Base-by-base conservation (phyloP, 768 basidiomycete species). In the Candolleomyces aberdarensis region DNA sequence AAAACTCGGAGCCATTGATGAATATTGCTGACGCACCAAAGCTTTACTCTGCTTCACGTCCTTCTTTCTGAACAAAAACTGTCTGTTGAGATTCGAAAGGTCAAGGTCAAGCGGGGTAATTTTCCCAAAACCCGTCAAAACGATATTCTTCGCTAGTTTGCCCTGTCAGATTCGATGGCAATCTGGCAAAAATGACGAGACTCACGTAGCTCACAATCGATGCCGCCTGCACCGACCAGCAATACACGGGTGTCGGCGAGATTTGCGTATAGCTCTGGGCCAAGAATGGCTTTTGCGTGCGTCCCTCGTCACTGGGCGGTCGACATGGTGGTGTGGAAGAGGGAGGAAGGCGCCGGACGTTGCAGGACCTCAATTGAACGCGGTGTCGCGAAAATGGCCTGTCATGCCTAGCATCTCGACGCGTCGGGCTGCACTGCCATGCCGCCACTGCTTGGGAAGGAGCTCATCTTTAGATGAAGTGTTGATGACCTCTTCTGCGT, bases 41-140 rank as follows among this genome's bases (percentile, higher is more conserved):
- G n/a, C n/a, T n/a, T n/a, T n/a, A n/a, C n/a, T n/a, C n/a, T n/a
- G n/a, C n/a, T n/a, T n/a, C n/a, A n/a, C n/a, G n/a, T n/a, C n/a
- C n/a, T n/a, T n/a, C n/a, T n/a, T n/a, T n/a, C n/a, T 84, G 77
- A 99, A 99, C 44, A 99, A 78, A 72, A 98, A 99, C 68, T 98
- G 96, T 20, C 96, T 85, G 69, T 99, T 99, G 56, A 98, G 79
- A 72, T 99, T 99, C 53, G 94, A 96, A 47, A 99, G 81, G 80
- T 99, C 96, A 72, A 99, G 82, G 75, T 99, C 96, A 61, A 99
- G 81, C 53, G 97, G 83, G 0, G 94, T 94, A 63, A 97, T 96
- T 70, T 90, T 81, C 19, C 92, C 92, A 67, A 98, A 98, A 31
- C 96, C 96, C 1, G 93, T 89, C 53, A 97, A 77, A 14, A 96